phyloP scores from a whole-genome alignment of 257 asterid genomes.

The Solanum peruvianum region DNA sequence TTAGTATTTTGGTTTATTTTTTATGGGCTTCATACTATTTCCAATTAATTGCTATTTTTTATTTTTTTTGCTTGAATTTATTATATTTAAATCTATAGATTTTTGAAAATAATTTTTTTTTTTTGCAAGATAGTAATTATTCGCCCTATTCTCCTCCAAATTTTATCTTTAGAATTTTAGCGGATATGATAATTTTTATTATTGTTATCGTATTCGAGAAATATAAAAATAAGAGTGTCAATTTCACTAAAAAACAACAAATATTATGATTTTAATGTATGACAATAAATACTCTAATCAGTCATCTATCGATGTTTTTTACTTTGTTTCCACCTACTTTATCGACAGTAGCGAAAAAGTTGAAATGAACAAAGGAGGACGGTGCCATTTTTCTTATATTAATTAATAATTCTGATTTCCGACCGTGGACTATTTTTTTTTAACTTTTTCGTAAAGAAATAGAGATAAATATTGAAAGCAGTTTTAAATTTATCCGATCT shows the following conservation, averaged over 20 bases:
- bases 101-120: no score
- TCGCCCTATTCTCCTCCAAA: no score
- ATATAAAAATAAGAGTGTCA: neutral
- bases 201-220: neutral
- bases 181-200: no score
- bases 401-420: neutral
- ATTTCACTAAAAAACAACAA: neutral
- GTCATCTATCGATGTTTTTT: neutral
- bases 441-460: neutral
- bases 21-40: no score
- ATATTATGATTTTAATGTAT: neutral
- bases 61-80: no score
- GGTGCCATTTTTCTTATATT: neutral
- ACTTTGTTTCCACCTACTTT: neutral
- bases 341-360: neutral
- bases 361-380: neutral
- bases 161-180: no score
- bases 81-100: no score
- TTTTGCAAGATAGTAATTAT: no score
- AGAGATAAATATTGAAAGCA: no score
- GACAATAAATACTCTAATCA: neutral
- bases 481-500: no score
- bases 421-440: neutral
- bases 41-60: no score
- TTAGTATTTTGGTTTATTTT: no score